Evolutionary conservation across 2,329 filamentous ascomycete species (phyloP).

Genomic region (Aphanoascus verrucosus): DNA sequence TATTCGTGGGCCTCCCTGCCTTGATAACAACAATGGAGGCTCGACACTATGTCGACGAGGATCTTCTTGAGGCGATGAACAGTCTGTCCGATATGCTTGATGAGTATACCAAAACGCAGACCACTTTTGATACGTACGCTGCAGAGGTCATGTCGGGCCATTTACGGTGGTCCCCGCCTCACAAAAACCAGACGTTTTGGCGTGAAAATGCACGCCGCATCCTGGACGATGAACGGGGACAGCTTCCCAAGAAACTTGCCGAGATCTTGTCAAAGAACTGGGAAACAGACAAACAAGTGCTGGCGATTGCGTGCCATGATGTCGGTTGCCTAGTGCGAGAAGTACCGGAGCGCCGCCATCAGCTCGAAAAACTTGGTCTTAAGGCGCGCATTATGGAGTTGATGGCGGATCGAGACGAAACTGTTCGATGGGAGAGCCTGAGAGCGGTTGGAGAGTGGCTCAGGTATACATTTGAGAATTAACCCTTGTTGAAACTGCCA

Average conservation of each 20-base stretch:
- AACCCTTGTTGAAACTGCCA: background rate
- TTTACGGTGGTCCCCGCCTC: slow-evolving; percentile 83
- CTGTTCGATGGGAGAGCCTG: slow-evolving; percentile 84
- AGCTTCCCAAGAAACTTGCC: slow-evolving; percentile 67
- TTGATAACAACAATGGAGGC: slow-evolving; percentile 49
- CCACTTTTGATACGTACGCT: slow-evolving; percentile 58
- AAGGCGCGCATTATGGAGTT: slow-evolving; percentile 87
- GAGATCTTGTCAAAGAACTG: slow-evolving; percentile 73
- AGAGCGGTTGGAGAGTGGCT: slow-evolving; percentile 71
- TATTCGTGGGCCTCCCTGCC: slow-evolving; percentile 67
- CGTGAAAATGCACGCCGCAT: slow-evolving; percentile 81
- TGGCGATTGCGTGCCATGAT: slow-evolving; percentile 89
- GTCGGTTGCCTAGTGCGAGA: slow-evolving; percentile 81
- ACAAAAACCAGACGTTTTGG: slow-evolving; percentile 81
- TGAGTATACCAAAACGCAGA: slow-evolving; percentile 65
- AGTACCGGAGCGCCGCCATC: slow-evolving; percentile 68
- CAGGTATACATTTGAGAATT: slow-evolving; percentile 54
- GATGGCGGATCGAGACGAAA: slow-evolving; percentile 82
- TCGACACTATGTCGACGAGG: slow-evolving; percentile 41
- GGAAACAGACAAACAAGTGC: slow-evolving; percentile 75
- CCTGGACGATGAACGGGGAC: slow-evolving; percentile 69
- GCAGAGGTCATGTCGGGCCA: slow-evolving; percentile 79
- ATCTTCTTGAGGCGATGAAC: slow-evolving; percentile 41
- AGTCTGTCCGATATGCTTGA: slow-evolving; percentile 58
- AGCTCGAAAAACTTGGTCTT: slow-evolving; percentile 71